Evolutionary conservation across 345 rosid species (phyloP).

Genomic region (Erucastrum elatum): DNA sequence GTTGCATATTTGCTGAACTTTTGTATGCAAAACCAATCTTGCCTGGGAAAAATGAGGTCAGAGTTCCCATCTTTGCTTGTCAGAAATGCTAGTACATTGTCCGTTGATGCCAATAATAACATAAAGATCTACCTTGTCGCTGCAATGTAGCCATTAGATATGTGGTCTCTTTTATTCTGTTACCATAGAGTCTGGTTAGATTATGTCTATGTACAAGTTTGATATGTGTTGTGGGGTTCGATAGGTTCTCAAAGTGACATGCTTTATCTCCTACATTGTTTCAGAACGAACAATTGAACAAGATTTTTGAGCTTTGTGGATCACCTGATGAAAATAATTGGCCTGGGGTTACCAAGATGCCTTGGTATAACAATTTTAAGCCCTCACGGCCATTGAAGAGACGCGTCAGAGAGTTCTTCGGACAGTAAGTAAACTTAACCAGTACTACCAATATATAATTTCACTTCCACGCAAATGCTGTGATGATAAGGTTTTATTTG

Average conservation of each 20-base stretch:
- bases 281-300: slow-evolving; percentile 65
- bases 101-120: slow-evolving; percentile 8
- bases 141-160: neutral
- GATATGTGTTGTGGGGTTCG: neutral
- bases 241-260: neutral
- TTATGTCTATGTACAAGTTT: neutral
- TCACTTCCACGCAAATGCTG: neutral
- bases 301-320: slow-evolving; percentile 73
- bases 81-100: neutral
- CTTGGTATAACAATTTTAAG: slow-evolving; percentile 63
- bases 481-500: slow-evolving; percentile 18
- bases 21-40: slow-evolving; percentile 86
- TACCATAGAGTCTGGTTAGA: neutral
- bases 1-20: slow-evolving; percentile 98
- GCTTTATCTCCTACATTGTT: slow-evolving; percentile 7
- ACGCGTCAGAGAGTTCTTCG: slow-evolving; percentile 76
- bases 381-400: slow-evolving; percentile 58
- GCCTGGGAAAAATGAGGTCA: slow-evolving; percentile 92
- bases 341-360: slow-evolving; percentile 73
- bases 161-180: slow-evolving; percentile 3
- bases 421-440: slow-evolving; percentile 58
- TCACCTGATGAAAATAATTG: slow-evolving; percentile 67
- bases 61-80: slow-evolving; percentile 6
- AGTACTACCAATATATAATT: neutral
- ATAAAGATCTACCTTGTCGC: slow-evolving; percentile 13